These are phyloP conservation scores for Cercospora canescens DNA, from an alignment of 2,329 filamentous ascomycete species.

Conservation along the genomic window DNA sequence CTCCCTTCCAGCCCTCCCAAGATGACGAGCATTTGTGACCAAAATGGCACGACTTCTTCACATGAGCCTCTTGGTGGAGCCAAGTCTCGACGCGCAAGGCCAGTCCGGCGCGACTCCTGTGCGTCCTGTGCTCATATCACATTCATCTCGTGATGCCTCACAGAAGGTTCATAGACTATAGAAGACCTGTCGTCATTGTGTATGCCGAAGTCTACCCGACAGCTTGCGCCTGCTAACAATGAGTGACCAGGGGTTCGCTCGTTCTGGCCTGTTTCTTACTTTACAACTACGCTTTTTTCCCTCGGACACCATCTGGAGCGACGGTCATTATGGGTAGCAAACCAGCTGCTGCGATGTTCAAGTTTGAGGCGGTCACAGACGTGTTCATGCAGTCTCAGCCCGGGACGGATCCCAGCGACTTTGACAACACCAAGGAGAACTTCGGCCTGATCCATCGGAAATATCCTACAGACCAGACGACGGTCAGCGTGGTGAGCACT, in stretches of 20 bases:
- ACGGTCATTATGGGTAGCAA: constrained; percentile 16
- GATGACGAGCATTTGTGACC: background rate
- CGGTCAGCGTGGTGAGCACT: constrained; percentile 39
- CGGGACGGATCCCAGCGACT: constrained; percentile 46
- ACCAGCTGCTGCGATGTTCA: constrained; percentile 9
- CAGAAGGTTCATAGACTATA: background rate
- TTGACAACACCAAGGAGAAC: constrained; percentile 47
- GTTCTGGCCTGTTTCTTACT: background rate
- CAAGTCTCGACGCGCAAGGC: background rate
- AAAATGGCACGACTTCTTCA: background rate
- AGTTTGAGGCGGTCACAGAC: constrained; percentile 43
- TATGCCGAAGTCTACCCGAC: background rate
- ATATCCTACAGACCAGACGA: constrained; percentile 36
- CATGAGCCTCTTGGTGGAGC: background rate
- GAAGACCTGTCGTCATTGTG: background rate
- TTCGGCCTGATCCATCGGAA: constrained; percentile 52
- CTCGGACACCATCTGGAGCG: background rate
- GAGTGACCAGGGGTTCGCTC: background rate
- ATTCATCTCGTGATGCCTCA: background rate
- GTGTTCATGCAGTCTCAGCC: constrained; percentile 55
- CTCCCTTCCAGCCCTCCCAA: too few species aligned
- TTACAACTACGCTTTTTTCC: background rate
- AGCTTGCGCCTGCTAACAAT: background rate
- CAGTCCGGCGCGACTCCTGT: background rate
- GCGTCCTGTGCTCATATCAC: background rate